Conservation (phyloP, 2,329 filamentous ascomycete species). For the Fusarium citri region DNA sequence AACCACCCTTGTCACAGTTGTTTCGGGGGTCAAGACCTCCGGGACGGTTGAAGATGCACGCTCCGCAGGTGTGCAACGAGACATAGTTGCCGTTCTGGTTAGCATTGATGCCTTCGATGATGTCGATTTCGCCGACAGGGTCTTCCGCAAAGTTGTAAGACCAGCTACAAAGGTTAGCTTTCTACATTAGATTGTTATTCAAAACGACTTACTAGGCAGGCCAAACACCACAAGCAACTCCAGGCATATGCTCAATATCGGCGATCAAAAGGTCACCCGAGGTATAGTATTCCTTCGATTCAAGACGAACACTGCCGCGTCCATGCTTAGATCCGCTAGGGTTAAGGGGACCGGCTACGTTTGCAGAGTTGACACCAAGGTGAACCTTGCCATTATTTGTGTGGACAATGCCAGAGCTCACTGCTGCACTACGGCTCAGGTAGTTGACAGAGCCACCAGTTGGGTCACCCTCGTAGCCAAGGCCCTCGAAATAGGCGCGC, state of each 20-base stretch:
- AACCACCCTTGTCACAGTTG: constrained; percentile 16
- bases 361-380: constrained; percentile 7
- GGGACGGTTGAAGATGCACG: constrained; percentile 7
- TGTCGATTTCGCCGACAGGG: constrained; percentile 21
- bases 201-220: constrained; percentile 4
- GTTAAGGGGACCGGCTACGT: constrained; percentile 1
- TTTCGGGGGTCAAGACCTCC: constrained; percentile 13
- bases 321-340: constrained; percentile 5
- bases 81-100: constrained; percentile 17
- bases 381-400: constrained; percentile 11
- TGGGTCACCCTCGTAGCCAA: constrained; percentile 12
- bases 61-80: constrained; percentile 21
- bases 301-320: constrained; percentile 15
- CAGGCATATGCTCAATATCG: constrained; percentile 26
- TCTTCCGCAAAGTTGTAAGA: constrained; percentile 26
- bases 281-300: constrained; percentile 18
- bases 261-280: constrained; percentile 18
- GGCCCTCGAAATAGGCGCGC: constrained; percentile 14
- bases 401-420: constrained; percentile 17
- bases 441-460: constrained; percentile 23
- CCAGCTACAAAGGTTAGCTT: constrained; percentile 2
- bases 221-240: constrained; percentile 20
- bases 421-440: constrained; percentile 5
- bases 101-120: constrained; percentile 15
- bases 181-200: no score